Percentiles rank a stretch among this genome's conserved stretches.
Conservation (phyloP, 2,329 filamentous ascomycete species). For the Diaporthe capsici region DNA sequence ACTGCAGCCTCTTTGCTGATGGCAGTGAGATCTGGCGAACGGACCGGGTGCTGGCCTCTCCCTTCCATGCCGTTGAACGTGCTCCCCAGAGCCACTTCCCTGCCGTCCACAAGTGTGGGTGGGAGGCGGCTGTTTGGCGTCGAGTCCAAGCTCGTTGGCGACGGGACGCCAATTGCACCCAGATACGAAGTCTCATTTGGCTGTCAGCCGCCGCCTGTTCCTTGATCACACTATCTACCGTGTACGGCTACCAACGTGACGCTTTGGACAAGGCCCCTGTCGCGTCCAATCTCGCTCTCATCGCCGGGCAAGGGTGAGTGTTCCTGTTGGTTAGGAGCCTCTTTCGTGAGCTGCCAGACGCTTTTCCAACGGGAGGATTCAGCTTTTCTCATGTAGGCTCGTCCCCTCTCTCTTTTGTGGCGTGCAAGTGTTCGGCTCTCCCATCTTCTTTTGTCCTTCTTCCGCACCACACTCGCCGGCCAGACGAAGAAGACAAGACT, state of each 20-base stretch:
- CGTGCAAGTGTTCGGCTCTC: background rate
- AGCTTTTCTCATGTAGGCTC: conserved; percentile 11
- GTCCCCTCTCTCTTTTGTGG: background rate
- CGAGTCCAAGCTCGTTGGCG: background rate
- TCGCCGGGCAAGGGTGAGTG: background rate
- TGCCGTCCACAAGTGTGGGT: conserved; percentile 15
- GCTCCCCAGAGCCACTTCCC: background rate
- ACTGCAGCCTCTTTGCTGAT: background rate
- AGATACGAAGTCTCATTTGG: conserved; percentile 28
- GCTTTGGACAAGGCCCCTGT: conserved; percentile 3
- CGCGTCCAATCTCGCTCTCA: conserved; percentile 22
- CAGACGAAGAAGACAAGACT: background rate
- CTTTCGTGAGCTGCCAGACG: background rate
- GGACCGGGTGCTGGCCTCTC: background rate
- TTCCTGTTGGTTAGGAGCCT: conserved; percentile 21
- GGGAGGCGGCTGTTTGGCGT: background rate
- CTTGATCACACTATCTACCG: conserved; percentile 10
- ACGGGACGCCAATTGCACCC: background rate
- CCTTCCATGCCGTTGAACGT: background rate
- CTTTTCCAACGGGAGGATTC: conserved; percentile 4
- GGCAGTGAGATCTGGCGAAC: background rate
- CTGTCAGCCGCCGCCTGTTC: conserved; percentile 22
- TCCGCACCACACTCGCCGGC: background rate
- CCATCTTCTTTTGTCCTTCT: background rate
- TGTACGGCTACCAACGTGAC: conserved; percentile 3